Conservation (phyloP, 306 rosid genomes). For the Cucurbita maxima region DNA sequence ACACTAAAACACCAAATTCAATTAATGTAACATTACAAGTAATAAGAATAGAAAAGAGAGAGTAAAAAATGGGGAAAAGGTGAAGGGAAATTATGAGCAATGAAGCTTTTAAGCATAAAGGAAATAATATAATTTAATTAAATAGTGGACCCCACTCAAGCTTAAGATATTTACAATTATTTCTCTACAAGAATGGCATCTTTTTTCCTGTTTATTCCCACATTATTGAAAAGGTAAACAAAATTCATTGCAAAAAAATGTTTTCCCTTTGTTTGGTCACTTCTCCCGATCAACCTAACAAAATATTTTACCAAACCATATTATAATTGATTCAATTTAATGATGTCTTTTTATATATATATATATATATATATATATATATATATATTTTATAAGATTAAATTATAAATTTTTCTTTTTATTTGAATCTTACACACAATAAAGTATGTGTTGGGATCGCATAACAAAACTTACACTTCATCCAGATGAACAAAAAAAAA, state of each 20-base stretch:
- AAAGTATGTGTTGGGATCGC: too few relatives aligned
- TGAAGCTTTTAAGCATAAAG: not conserved
- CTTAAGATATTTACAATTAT: not conserved
- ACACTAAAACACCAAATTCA: not conserved
- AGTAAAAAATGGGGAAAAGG: not conserved
- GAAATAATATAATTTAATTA: too few relatives aligned
- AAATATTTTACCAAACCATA: too few relatives aligned
- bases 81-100: too few relatives aligned
- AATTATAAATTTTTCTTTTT: too few relatives aligned
- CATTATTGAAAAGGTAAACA: not conserved
- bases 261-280: not conserved
- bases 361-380: too few relatives aligned
- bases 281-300: not conserved
- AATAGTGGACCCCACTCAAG: not conserved
- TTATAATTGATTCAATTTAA: too few relatives aligned
- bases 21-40: not conserved
- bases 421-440: too few relatives aligned
- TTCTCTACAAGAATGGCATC: not conserved
- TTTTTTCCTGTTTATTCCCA: not conserved
- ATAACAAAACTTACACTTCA: too few relatives aligned
- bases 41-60: not conserved
- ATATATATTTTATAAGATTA: too few relatives aligned
- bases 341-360: too few relatives aligned
- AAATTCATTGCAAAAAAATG: not conserved
- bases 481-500: too few relatives aligned